Conservation (phyloP, 164 flowering plant species). For the Protea cynaroides region DNA sequence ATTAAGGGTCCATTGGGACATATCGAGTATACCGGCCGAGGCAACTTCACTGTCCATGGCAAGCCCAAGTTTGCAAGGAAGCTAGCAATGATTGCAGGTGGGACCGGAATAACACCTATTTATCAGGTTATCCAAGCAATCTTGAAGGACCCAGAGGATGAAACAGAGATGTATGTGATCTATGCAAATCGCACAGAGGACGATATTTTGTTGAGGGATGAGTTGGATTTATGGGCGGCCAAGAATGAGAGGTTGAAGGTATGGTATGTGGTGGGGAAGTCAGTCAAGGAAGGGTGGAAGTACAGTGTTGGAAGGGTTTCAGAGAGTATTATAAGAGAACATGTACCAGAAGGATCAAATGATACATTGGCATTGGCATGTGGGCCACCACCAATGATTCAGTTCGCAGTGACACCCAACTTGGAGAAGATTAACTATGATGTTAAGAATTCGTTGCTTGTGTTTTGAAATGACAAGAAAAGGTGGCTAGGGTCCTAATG, state of each 20-base stretch:
- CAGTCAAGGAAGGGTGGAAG: conserved; percentile 59
- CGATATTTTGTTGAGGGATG: conserved; percentile 69
- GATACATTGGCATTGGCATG: conserved; percentile 67
- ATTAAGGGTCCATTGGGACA: conserved; percentile 96
- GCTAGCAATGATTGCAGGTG: conserved; percentile 90
- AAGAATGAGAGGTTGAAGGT: conserved; percentile 53
- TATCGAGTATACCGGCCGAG: conserved; percentile 73
- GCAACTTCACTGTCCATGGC: conserved; percentile 64
- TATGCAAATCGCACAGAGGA: conserved; percentile 91
- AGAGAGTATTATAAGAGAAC: conserved; percentile 59
- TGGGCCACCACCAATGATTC: conserved; percentile 93
- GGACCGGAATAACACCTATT: conserved; percentile 91
- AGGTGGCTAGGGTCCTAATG: too few relatives aligned
- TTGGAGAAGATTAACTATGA: conserved; percentile 90
- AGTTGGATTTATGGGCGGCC: conserved; percentile 77
- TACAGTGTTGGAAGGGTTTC: conserved; percentile 68
- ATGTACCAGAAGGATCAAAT: conserved; percentile 48
- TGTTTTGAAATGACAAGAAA: conserved; percentile 40
- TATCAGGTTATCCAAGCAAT: conserved; percentile 88
- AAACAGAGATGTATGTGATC: conserved; percentile 82
- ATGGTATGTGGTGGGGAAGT: conserved; percentile 77
- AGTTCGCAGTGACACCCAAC: conserved; percentile 80
- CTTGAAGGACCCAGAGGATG: conserved; percentile 74
- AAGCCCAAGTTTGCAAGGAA: conserved; percentile 60
- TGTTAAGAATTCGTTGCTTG: conserved; percentile 50